Evolutionary conservation across 2,329 filamentous ascomycete genomes (phyloP), one percentile per base, ranked within the genome.

Genomic region (Didymellaceae sp.): DNA sequence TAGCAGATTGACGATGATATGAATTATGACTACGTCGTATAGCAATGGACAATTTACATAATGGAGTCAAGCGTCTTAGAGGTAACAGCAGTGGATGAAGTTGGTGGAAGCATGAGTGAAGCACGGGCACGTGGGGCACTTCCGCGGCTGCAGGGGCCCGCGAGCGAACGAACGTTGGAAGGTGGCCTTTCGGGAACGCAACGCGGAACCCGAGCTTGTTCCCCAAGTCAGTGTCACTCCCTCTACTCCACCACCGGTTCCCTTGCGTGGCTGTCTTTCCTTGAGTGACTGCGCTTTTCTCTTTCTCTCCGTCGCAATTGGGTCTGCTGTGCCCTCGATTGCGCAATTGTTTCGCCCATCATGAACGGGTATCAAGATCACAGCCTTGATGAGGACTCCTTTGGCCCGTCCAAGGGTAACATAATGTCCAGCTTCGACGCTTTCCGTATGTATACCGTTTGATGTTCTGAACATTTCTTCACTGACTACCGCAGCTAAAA

Each of bases 391-490:
- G 91, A 96, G 66, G 88, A 89, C 73, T 78, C 84, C 58, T 96
- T 96, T 77, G 89, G 84, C 67, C 86, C 90, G 63, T 87, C 87
- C 70, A 80, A 80, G 49, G 81, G 84, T 47, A 65, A 81, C 51
- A 52, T 65, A 21, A 75, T 81, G 49, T 87, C 87, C 74, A 91
- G 93, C 52, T 99, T 99, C 75, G 94, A 99, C 79, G 93, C 92
- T 60, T 99, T 99, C 74, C 93, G 91, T 96, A 84, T 71, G 89
- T 81, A 20, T 4, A 6, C 9, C 18, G 8, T 14, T 32, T 20
- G 33, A 2, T 16, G 10, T 13, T 18, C 18, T 26, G 32, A 22
- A 13, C 10, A n/a, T n/a, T n/a, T 13, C 17, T 8, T n/a, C 4
- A 47, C 58, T 64, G 47, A 65, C 52, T 26, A 6, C 7, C 18